Conservation (phyloP, 1,139 yeast species). For the Taphrina populina region DNA sequence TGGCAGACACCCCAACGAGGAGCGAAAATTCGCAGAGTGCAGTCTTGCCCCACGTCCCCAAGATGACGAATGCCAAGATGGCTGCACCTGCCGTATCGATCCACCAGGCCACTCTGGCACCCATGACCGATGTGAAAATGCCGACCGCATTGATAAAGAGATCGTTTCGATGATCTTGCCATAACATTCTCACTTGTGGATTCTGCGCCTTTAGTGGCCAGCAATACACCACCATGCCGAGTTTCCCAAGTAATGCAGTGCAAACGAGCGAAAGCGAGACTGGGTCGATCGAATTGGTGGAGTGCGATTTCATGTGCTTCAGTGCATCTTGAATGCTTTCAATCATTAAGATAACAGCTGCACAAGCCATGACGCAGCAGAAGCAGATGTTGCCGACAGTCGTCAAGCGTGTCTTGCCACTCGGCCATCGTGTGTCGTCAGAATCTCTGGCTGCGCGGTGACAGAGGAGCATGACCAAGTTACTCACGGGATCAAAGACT, state of each 20-base stretch:
- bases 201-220: slow-evolving; percentile 36
- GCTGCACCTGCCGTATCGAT: slow-evolving; percentile 39
- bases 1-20: slow-evolving; percentile 38
- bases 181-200: slow-evolving; percentile 37
- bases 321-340: slow-evolving; percentile 37
- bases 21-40: slow-evolving; percentile 37
- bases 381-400: slow-evolving; percentile 38
- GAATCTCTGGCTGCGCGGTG: slow-evolving; percentile 36
- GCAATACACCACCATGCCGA: slow-evolving; percentile 37
- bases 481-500: slow-evolving; percentile 38
- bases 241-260: slow-evolving; percentile 38
- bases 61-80: slow-evolving; percentile 35
- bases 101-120: slow-evolving; percentile 38
- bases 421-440: slow-evolving; percentile 36
- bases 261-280: slow-evolving; percentile 36
- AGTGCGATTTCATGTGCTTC: slow-evolving; percentile 18
- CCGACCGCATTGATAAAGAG: slow-evolving; percentile 39
- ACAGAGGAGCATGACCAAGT: slow-evolving; percentile 35
- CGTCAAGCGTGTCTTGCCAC: slow-evolving; percentile 38
- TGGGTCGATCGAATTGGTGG: slow-evolving; percentile 1
- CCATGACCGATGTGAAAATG: slow-evolving; percentile 38
- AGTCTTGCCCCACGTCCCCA: slow-evolving; percentile 36
- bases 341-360: slow-evolving; percentile 37
- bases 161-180: slow-evolving; percentile 40
- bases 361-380: slow-evolving; percentile 39